Evolutionary conservation across 2,329 filamentous ascomycete genomes (phyloP).

Genomic region (Sporothrix dimorphospora): DNA sequence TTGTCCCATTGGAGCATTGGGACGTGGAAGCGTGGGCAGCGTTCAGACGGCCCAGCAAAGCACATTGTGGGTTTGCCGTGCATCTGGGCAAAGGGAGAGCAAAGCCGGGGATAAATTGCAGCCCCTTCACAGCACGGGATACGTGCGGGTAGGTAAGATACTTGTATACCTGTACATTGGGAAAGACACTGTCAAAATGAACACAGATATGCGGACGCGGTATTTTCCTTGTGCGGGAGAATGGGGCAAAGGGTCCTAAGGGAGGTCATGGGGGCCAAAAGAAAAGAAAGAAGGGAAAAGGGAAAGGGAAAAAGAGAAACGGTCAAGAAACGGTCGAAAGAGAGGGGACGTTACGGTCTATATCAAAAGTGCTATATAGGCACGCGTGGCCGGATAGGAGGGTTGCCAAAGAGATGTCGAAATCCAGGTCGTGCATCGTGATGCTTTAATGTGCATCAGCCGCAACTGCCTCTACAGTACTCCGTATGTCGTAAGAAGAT

Average conservation of each 20-base stretch:
- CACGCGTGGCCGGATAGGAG: background rate
- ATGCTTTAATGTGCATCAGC: background rate
- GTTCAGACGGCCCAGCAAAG: background rate
- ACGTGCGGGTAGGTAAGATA: background rate
- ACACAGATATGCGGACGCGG: background rate
- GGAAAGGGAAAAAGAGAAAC: too few species aligned
- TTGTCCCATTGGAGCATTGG: background rate
- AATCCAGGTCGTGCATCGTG: slow-evolving; percentile 2
- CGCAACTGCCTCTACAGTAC: background rate
- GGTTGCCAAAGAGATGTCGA: background rate
- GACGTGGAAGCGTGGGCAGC: background rate
- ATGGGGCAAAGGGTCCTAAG: background rate
- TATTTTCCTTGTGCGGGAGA: slow-evolving; percentile 1
- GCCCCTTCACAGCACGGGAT: slow-evolving; percentile 9
- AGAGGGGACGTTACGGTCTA: background rate
- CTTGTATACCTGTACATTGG: background rate
- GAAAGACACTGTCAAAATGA: background rate
- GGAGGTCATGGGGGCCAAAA: background rate
- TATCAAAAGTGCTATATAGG: background rate
- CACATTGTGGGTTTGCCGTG: background rate
- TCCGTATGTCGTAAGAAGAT: too few species aligned
- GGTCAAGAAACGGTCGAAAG: background rate
- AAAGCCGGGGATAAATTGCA: slow-evolving; percentile 24
- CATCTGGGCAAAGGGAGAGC: slow-evolving; percentile 17
- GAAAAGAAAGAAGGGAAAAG: background rate